Evolutionary conservation across 805 yeast species (phyloP).

Genomic region (Sugiyamaella americana): DNA sequence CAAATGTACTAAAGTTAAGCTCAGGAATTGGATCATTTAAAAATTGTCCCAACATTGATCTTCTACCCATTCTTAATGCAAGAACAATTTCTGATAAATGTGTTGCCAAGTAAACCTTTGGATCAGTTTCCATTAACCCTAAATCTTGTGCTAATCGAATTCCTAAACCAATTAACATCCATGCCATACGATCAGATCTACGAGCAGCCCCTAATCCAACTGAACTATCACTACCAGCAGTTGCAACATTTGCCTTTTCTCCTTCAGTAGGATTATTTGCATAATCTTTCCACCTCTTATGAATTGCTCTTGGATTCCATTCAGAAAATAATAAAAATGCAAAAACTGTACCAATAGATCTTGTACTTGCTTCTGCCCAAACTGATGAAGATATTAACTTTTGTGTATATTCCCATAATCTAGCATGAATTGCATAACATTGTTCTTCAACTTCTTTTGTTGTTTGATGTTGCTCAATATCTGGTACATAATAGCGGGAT

Average conservation of each 20-base stretch:
- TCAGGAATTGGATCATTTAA: slow-evolving; percentile 44
- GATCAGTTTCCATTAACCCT: slow-evolving; percentile 68
- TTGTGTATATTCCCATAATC: slow-evolving; percentile 81
- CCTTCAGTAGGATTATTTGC: slow-evolving; percentile 32
- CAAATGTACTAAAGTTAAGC: slow-evolving; percentile 52
- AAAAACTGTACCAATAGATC: slow-evolving; percentile 79
- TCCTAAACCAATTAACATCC: slow-evolving; percentile 89
- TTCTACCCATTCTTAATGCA: slow-evolving; percentile 72
- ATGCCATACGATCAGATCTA: slow-evolving; percentile 82
- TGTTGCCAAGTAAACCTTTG: slow-evolving; percentile 73
- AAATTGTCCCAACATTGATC: slow-evolving; percentile 71
- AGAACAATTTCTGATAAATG: slow-evolving; percentile 79
- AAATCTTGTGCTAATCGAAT: slow-evolving; percentile 81
- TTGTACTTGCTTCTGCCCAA: slow-evolving; percentile 89
- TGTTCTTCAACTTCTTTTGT: slow-evolving; percentile 4
- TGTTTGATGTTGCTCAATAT: slow-evolving; percentile 8
- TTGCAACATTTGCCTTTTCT: slow-evolving; percentile 9
- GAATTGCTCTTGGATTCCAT: slow-evolving; percentile 95
- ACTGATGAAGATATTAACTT: slow-evolving; percentile 74
- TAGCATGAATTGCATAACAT: slow-evolving; percentile 48
- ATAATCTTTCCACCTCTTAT: slow-evolving; percentile 80
- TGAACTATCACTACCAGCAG: slow-evolving; percentile 12
- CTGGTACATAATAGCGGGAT: slow-evolving; percentile 63
- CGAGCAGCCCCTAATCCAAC: slow-evolving; percentile 75
- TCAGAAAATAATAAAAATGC: slow-evolving; percentile 83